Evolutionary conservation across 2,329 filamentous ascomycete genomes (phyloP), one percentile per base, ranked within the genome.

Genomic region (Polychaeton citri): DNA sequence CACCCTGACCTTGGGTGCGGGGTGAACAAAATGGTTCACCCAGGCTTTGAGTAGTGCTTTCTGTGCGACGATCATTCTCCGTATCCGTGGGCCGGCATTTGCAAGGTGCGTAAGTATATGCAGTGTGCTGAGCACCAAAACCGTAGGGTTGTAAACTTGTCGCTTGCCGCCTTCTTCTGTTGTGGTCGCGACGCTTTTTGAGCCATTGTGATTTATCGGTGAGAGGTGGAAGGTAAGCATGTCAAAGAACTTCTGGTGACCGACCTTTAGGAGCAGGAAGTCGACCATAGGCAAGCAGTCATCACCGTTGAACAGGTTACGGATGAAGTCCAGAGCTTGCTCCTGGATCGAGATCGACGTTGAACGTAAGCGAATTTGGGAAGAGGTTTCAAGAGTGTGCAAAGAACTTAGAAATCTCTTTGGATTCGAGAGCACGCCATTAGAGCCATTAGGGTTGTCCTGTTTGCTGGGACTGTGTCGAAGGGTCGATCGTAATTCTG

Each of bases 51-150:
- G 68, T 4, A 96, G 65, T 9, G 80, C 72, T 2, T 74, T 79
- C 57, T 95, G 86, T 3, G 76, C 69, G 35, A 92, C 74, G 8
- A 93, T 68, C 12, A 84, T 62, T 51, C 87, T 77, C 37, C 85
- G 76, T 58, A 95, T 85, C 19, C 74, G 71, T 3, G 85, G 76
- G 9, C 78, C 67, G 44, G 84, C 84, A 7, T 87, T 88, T 13
- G 86, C 85, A 48, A 96, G 76, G 61, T 96, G 86, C 10, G 90
- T 79, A 33, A 96, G 68, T 38, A 95, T 78, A 54, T 78, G 90
- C 19, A 85, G 74, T 8, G 88, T 80, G 2, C 82, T 72, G 48
- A 74, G 72, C 35, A 95, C 71, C 42, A 95, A 81, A 57, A 84
- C 81, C 17, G 52, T 44, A 41, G 57, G 41, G 44, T 57, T 58